Base-by-base conservation (phyloP, 1,284 basidiomycete species). In the Ceratobasidium sp. region DNA sequence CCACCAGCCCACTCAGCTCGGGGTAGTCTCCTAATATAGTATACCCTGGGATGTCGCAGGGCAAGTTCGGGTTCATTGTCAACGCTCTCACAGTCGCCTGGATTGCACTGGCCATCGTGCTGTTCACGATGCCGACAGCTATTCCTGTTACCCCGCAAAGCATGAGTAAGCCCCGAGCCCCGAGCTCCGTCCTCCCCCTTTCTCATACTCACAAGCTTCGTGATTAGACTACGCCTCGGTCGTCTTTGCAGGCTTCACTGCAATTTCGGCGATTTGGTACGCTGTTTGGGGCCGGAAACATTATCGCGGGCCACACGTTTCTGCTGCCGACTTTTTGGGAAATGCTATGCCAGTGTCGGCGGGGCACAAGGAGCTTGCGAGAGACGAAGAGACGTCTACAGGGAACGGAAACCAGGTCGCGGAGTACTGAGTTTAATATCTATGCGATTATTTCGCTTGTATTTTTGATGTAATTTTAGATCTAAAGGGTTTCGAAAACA, bases 111-210 rank as follows among this genome's bases (percentile, higher is more conserved):
- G 80, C 81, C 54, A 81, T 82, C 46, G 77, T 82, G 62, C 77
- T 83, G 33, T 83, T 83, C 77, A 82, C 80, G 73, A 82, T 82
- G 80, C 82, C 83, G 1, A 82, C 80, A 1, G 80, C 81, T 6
- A 78, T 81, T 30, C 78, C 79, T 11, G 78, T 82, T 36, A 80
- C 79, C 7, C 73, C 81, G 0, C 63, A 73, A 11, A 81, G 78
- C 12, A 83, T 83, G 81, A 84, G 80, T 72, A 79, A 76, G 73
- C 76, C 75, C 2, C 72, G 21, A n/a, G n/a, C 33, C 14, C 14
- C 46, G n/a, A n/a, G n/a, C n/a, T n/a, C n/a, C n/a, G n/a, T n/a
- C 42, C 53, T n/a, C 46, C 11, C 53, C 6, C 23, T 12, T 44
- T 42, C 30, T 21, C 21, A 25, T 58, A 21, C 40, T 44, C 30